Percentiles rank a stretch among this genome's conserved stretches.
These are phyloP conservation scores for Ophiostoma montium DNA, from an alignment of 2,329 filamentous ascomycete species.

Conservation along the genomic window DNA sequence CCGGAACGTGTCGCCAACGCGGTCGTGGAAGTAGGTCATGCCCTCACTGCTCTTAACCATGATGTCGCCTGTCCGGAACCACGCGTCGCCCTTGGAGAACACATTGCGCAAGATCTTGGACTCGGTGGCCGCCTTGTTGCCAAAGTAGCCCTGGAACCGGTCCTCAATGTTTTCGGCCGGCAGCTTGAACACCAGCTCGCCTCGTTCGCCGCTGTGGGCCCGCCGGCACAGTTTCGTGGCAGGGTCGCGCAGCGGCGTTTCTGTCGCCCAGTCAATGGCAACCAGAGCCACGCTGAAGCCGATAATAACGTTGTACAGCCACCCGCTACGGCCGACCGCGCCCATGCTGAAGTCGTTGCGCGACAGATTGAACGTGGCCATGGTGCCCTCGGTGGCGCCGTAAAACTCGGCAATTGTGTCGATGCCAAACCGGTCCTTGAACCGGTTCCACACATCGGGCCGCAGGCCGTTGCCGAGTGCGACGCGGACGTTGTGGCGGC, in stretches of 20 bases:
- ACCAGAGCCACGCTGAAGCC: constrained; percentile 42
- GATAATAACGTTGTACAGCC: constrained; percentile 41
- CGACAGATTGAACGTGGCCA: constrained; percentile 58
- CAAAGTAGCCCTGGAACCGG: constrained; percentile 72
- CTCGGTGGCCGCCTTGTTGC: constrained; percentile 54
- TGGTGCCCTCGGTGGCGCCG: constrained; percentile 58
- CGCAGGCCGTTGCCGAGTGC: constrained; percentile 78
- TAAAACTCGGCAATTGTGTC: constrained; percentile 68
- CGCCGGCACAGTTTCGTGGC: constrained; percentile 53
- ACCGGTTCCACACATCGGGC: constrained; percentile 72
- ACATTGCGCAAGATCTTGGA: constrained; percentile 64
- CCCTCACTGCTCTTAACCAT: constrained; percentile 58
- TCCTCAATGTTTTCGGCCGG: constrained; percentile 46
- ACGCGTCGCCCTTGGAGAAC: constrained; percentile 61
- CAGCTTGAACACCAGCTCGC: constrained; percentile 62
- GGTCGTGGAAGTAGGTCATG: constrained; percentile 65
- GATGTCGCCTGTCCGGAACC: constrained; percentile 75
- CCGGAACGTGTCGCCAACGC: constrained; percentile 63
- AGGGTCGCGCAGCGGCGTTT: constrained; percentile 52
- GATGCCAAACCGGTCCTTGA: constrained; percentile 70
- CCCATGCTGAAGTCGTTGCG: constrained; percentile 61
- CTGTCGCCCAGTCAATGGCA: constrained; percentile 55
- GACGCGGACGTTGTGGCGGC: constrained; percentile 54
- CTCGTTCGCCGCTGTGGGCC: constrained; percentile 46
- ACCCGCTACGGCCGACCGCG: constrained; percentile 61